Evolutionary conservation across 495 filamentous ascomycete genomes (phyloP).

Genomic region (Hyaloscypha bicolor): DNA sequence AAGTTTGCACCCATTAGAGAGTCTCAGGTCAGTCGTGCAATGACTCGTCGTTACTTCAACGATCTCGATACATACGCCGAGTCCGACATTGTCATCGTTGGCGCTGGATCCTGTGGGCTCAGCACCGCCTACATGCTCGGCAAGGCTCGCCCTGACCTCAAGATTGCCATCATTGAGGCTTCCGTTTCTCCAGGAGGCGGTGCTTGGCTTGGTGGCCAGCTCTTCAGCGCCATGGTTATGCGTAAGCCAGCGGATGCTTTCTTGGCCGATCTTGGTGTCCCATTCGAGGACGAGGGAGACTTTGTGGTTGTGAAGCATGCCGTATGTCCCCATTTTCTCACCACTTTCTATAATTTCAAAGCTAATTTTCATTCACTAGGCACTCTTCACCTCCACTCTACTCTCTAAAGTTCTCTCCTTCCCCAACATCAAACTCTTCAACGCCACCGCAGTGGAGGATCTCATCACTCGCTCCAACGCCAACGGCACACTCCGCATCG

Average conservation of each 20-base stretch:
- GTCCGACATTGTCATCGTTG: slow-evolving; percentile 88
- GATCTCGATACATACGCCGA: slow-evolving; percentile 90
- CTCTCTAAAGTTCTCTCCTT: slow-evolving; percentile 77
- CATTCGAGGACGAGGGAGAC: slow-evolving; percentile 85
- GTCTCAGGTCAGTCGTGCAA: slow-evolving; percentile 86
- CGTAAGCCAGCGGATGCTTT: slow-evolving; percentile 88
- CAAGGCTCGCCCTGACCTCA: slow-evolving; percentile 82
- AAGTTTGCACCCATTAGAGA: slow-evolving; percentile 85
- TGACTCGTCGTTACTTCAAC: slow-evolving; percentile 88
- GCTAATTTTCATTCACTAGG: slow-evolving; percentile 31
- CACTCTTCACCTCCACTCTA: slow-evolving; percentile 85
- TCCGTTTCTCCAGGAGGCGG: slow-evolving; percentile 83
- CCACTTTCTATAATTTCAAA: neutral
- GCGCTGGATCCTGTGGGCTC: slow-evolving; percentile 84
- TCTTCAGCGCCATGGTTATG: slow-evolving; percentile 93
- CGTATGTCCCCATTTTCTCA: slow-evolving; percentile 11
- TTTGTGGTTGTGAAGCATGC: slow-evolving; percentile 94
- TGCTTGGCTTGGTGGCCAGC: slow-evolving; percentile 90
- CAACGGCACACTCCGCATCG: slow-evolving; percentile 62
- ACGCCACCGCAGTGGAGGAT: slow-evolving; percentile 88
- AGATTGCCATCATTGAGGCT: slow-evolving; percentile 89
- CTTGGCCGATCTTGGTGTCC: slow-evolving; percentile 74
- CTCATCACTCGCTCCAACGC: slow-evolving; percentile 70
- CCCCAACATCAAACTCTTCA: slow-evolving; percentile 95
- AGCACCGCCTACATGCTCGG: slow-evolving; percentile 82